Base-by-base conservation (phyloP, 2,329 filamentous ascomycete genomes). In the Mariannaea elegans region DNA sequence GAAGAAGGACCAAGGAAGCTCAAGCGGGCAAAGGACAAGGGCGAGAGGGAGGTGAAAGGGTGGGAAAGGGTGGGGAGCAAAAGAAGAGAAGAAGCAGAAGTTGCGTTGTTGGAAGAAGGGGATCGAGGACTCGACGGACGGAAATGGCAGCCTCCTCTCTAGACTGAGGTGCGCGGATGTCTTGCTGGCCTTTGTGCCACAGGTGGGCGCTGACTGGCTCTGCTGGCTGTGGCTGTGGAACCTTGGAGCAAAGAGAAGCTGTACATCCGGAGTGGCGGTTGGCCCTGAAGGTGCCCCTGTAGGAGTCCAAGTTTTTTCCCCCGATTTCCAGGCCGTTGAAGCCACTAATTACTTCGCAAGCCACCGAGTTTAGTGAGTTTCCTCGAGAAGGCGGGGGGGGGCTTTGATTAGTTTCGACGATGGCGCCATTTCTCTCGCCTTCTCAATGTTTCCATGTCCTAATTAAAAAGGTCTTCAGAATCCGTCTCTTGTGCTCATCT, bases 111-210 rank as follows among this genome's bases (percentile, higher is more conserved):
- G 48, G 39, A 45, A 36, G 52, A 34, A 56, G 56, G 60, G 59
- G 56, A 55, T 62, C 61, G 59, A 58, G 60, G 55, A 57, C 58
- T 57, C 63, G 48, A 49, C 42, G 49, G 59, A 68, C 59, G 54
- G 60, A 57, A 64, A 64, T 61, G 60, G 51, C 39, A 44, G 46
- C 54, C 42, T 36, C 54, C 42, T 36, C 55, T 44, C 42, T 41
- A 29, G 44, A 48, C 63, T 57, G 24, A 53, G 34, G 21, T 29
- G 29, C 49, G 42, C 47, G 41, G 51, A 57, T 68, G 68, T 70
- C 65, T 65, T 66, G 69, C 63, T 71, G 69, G 69, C 69, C 69
- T 71, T 70, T 71, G 46, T 50, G 23, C 21, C 31, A 56, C 48
- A 39, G 14, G 39, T 19, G 41, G 24, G 32, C 41, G 56, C 41